These are phyloP conservation scores for Stellera chamaejasme DNA, from an alignment of 345 rosid species.

Conservation along the genomic window DNA sequence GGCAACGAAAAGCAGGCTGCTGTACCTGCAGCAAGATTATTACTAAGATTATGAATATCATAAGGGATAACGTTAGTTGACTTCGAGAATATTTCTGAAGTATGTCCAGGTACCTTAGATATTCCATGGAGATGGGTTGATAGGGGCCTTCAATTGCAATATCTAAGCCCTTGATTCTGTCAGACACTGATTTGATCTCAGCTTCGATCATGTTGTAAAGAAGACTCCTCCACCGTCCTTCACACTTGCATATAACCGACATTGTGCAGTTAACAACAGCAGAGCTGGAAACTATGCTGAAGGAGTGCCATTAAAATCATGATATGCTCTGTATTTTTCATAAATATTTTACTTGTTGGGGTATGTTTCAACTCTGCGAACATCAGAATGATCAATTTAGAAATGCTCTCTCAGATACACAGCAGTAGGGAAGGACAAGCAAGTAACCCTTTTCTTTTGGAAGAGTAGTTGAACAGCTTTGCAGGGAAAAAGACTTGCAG, in stretches of 20 bases:
- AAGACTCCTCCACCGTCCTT: conserved; percentile 56
- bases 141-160: conserved; percentile 74
- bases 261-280: conserved; percentile 34
- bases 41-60: not conserved
- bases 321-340: conserved; percentile 67
- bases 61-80: not conserved
- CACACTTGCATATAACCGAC: conserved; percentile 58
- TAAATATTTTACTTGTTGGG: conserved; percentile 52
- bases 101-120: conserved; percentile 39
- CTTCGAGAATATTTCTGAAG: not conserved
- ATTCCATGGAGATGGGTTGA: conserved; percentile 58
- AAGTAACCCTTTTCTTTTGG: conserved; percentile 62
- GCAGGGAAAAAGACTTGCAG: conserved; percentile 49
- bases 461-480: conserved; percentile 53
- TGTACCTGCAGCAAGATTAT: conserved; percentile 45
- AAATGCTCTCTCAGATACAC: not conserved
- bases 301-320: conserved; percentile 71
- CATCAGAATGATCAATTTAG: conserved; percentile 1
- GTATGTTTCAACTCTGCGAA: conserved; percentile 55
- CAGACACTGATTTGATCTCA: conserved; percentile 23
- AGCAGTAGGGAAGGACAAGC: not conserved
- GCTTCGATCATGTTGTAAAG: conserved; percentile 41
- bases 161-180: conserved; percentile 28
- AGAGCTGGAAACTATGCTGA: conserved; percentile 75
- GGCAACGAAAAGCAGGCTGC: conserved; percentile 58